Evolutionary conservation across 495 filamentous ascomycete genomes (phyloP).

Genomic region (Lineolata rhizophorae): DNA sequence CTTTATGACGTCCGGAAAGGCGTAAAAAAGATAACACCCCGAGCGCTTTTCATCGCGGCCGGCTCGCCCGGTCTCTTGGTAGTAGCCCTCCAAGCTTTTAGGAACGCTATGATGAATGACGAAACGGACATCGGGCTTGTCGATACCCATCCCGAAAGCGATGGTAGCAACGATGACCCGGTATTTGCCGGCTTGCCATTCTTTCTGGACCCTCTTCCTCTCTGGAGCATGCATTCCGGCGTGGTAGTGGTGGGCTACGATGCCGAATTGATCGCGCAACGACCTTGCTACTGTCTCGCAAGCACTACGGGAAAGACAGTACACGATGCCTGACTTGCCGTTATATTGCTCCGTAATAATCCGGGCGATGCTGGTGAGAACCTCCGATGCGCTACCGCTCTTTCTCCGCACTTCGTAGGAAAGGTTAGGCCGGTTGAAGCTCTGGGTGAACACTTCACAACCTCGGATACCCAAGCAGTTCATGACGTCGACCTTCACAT

Average conservation of each 20-base stretch:
- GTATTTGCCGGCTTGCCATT: constrained; percentile 58
- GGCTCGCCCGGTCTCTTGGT: constrained; percentile 89
- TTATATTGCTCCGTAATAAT: constrained; percentile 43
- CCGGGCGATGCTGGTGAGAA: constrained; percentile 43
- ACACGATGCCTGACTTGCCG: constrained; percentile 74
- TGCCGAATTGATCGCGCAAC: constrained; percentile 33
- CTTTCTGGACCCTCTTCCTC: constrained; percentile 43
- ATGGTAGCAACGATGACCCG: constrained; percentile 97
- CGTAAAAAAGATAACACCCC: constrained; percentile 76
- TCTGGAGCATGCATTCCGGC: constrained; percentile 44
- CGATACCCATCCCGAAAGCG: constrained; percentile 97
- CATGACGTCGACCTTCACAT: constrained; percentile 76
- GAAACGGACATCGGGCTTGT: constrained; percentile 87
- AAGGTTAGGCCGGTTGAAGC: constrained; percentile 86
- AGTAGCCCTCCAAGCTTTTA: constrained; percentile 94
- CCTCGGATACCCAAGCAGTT: constrained; percentile 60
- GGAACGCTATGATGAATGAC: constrained; percentile 84
- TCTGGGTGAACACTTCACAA: constrained; percentile 63
- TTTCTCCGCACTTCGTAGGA: constrained; percentile 58
- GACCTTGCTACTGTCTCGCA: constrained; percentile 61
- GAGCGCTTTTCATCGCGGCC: constrained; percentile 76
- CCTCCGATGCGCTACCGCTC: constrained; percentile 28
- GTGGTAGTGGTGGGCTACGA: constrained; percentile 71
- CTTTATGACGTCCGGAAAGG: constrained; percentile 44
- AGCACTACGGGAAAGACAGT: constrained; percentile 65